Percentiles rank a stretch among this genome's conserved stretches.
phyloP scores from a whole-genome alignment of 768 basidiomycete genomes.

The Mycena venus region DNA sequence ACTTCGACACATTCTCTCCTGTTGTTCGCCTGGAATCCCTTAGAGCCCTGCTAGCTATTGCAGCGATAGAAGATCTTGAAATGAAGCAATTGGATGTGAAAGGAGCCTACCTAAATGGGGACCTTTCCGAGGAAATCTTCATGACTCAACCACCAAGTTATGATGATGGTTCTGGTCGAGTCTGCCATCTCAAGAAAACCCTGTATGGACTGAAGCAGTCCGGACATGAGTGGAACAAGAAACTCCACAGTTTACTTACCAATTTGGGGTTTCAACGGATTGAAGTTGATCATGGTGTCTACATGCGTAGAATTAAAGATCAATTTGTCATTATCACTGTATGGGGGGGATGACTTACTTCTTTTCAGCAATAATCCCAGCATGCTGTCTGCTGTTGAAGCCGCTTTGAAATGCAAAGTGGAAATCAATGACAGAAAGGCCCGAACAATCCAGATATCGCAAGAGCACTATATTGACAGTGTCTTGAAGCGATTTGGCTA shows the following conservation, averaged over 20 bases:
- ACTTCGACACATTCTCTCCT: slow-evolving; percentile 3
- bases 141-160: neutral
- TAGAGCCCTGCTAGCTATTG: neutral
- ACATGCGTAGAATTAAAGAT: neutral
- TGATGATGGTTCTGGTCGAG: neutral
- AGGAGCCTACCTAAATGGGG: slow-evolving; percentile 3
- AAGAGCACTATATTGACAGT: neutral
- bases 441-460: neutral
- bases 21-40: neutral
- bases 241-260: neutral
- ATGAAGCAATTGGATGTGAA: too few species aligned
- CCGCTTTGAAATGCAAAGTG: neutral
- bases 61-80: neutral
- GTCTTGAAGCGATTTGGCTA: neutral
- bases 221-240: neutral
- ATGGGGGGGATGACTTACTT: neutral
- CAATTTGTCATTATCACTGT: neutral
- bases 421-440: neutral
- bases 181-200: neutral
- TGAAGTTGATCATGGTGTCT: neutral
- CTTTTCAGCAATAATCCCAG: neutral
- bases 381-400: neutral
- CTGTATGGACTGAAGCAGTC: neutral
- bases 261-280: neutral
- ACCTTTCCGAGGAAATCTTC: neutral